Evolutionary conservation across 257 asterid species (phyloP), one percentile per base, ranked within the genome.

Genomic region (Jacaranda mimosifolia): DNA sequence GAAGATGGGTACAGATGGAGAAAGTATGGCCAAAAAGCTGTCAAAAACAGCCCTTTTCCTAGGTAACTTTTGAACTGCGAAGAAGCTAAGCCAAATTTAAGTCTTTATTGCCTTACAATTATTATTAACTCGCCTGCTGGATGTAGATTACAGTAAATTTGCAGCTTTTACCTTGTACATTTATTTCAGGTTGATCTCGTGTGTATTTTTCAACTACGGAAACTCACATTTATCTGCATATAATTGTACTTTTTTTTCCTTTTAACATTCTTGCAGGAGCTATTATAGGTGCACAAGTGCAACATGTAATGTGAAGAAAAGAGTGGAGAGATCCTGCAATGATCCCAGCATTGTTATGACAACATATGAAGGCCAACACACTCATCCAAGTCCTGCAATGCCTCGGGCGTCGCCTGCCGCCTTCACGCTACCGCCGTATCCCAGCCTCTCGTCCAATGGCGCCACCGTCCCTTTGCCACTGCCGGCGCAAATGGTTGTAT

Each of bases 1-100:
- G 96, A 90, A 79, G 97, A 92, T 74, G 97, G 97, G 10, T 92
- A 88, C 73, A 86, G 96, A 86, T 92, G 97, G 97, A 86, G 97
- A 79, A 92, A 92, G 76, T 92, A 92, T 77, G 97, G 97, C 58
- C 97, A 92, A 80, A 92, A 92, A 68, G 96, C 97, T 82, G 97
- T 92, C 40, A 92, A 92, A 83, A 92, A 92, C 76, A 92, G 97
- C 87, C 89, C 96, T 38, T 92, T 82, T 72, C 96, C 97, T 1
- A 90, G 97, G 97, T 89, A 64, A 17, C 3, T 38, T 39, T 36
- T 60, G 32, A 5, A 5, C n/a, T 13, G 14, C 9, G n/a, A 53
- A 13, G 32, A 26, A 26, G 32, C 32, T 26, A 26, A 26, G 32
- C 32, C 32, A 26, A 26, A 26, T 26, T 26, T 26, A 26, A 26